These are phyloP conservation scores for Phytopythium kandeliae DNA, from an alignment of 352 stramenopile genomes.

Conservation along the genomic window DNA sequence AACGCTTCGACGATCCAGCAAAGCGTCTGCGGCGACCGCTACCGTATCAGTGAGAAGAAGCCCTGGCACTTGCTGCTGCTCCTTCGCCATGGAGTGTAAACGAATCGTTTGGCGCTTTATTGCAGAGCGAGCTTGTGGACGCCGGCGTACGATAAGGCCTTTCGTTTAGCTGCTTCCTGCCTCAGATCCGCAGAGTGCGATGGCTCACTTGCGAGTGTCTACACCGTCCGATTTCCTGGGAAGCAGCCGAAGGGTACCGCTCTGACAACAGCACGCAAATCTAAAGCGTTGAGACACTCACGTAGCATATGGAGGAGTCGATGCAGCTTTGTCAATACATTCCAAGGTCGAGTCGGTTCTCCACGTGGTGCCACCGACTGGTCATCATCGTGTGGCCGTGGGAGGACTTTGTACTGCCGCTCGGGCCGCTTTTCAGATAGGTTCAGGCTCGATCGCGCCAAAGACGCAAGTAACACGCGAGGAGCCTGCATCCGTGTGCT, in stretches of 20 bases:
- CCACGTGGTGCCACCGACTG: constrained; percentile 3
- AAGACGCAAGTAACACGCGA: no score
- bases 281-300: not conserved
- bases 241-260: not conserved
- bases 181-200: not conserved
- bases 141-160: no score
- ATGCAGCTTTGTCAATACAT: not conserved
- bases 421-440: not conserved
- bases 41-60: not conserved
- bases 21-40: not conserved
- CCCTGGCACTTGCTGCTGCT: constrained; percentile 2
- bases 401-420: not conserved
- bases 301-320: not conserved
- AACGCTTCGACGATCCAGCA: constrained; percentile 10
- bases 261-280: not conserved
- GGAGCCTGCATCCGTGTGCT: no score
- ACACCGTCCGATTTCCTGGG: not conserved
- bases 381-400: constrained; percentile 2
- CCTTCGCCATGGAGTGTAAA: not conserved
- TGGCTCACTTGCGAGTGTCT: not conserved
- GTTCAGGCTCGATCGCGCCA: not conserved
- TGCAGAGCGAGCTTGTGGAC: no score
- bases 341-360: constrained; percentile 2
- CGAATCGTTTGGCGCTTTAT: no score
- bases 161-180: not conserved